A percentile compares a stretch with the other conserved stretches of the same genome.
Conservation (phyloP, 495 filamentous ascomycete genomes). For the Penicillium paradoxum region DNA sequence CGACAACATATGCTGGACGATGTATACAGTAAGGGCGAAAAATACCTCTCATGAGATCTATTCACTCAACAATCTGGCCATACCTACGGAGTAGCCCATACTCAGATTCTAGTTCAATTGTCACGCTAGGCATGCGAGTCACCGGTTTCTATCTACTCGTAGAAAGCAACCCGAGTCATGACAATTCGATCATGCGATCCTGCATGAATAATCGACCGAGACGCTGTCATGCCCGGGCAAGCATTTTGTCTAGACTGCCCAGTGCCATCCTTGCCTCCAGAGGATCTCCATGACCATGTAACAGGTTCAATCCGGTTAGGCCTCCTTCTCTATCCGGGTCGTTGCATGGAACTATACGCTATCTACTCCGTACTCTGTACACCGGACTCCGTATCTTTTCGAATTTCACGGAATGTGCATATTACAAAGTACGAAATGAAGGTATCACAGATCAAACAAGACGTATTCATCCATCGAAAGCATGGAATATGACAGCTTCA, state of each 20-base stretch:
- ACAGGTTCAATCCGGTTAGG: not conserved
- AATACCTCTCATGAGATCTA: no score
- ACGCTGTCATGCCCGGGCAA: not conserved
- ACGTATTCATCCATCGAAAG: no score
- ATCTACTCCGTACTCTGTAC: not conserved
- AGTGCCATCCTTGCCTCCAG: not conserved
- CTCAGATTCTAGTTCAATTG: no score
- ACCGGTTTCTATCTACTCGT: not conserved
- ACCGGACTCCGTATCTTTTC: no score
- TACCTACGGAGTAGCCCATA: no score
- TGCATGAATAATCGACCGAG: not conserved
- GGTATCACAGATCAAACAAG: no score
- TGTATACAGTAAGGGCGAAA: not conserved
- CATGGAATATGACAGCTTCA: not conserved
- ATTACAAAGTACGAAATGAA: no score
- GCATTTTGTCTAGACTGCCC: not conserved
- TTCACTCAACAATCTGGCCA: no score
- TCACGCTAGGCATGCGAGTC: not conserved
- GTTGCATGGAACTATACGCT: slow-evolving; percentile 3
- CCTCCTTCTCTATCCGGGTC: slow-evolving; percentile 1
- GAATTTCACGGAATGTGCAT: no score
- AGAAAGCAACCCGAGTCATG: not conserved
- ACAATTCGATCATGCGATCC: not conserved
- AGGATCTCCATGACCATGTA: not conserved
- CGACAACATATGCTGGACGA: not conserved